Percentiles rank a stretch among this genome's conserved stretches.
Conservation (phyloP, 371 early-diverging fungal species). For the Mortierella sp. region DNA sequence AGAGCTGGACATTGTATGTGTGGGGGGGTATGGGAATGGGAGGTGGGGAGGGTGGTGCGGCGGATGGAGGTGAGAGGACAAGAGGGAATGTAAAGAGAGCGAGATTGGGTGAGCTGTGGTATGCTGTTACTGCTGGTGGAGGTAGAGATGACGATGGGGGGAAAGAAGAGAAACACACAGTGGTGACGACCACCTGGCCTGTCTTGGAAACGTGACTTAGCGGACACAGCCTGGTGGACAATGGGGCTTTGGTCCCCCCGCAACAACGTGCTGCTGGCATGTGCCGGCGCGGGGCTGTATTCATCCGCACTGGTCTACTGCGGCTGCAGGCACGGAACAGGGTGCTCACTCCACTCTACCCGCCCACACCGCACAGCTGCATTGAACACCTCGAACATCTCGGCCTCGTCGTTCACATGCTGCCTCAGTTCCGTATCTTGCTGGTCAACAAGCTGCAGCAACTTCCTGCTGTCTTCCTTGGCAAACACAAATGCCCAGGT, state of each 20-base stretch:
- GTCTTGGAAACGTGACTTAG: conserved; percentile 3
- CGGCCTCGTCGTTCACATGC: conserved; percentile 47
- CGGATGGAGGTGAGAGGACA: neutral
- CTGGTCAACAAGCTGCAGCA: conserved; percentile 13
- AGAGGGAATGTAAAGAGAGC: neutral
- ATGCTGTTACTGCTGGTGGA: no score
- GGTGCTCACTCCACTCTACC: conserved; percentile 12
- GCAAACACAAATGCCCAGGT: conserved; percentile 41
- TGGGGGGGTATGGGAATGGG: neutral
- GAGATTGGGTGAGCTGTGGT: no score
- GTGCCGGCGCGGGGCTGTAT: no score
- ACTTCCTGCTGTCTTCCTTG: conserved; percentile 20
- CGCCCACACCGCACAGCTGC: conserved; percentile 37
- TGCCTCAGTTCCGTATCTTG: conserved; percentile 17
- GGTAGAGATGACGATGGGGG: neutral
- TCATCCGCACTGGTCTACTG: neutral
- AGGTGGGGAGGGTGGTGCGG: neutral
- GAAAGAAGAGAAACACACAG: neutral
- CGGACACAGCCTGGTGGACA: no score
- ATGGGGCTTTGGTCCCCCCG: no score
- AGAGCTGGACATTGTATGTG: conserved; percentile 35
- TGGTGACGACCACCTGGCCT: no score
- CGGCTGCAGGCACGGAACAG: neutral
- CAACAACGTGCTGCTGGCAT: no score
- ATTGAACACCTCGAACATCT: conserved; percentile 53